Evolutionary conservation across 805 yeast genomes (phyloP), one percentile per base, ranked within the genome.

Genomic region (Candida dajiaensis): DNA sequence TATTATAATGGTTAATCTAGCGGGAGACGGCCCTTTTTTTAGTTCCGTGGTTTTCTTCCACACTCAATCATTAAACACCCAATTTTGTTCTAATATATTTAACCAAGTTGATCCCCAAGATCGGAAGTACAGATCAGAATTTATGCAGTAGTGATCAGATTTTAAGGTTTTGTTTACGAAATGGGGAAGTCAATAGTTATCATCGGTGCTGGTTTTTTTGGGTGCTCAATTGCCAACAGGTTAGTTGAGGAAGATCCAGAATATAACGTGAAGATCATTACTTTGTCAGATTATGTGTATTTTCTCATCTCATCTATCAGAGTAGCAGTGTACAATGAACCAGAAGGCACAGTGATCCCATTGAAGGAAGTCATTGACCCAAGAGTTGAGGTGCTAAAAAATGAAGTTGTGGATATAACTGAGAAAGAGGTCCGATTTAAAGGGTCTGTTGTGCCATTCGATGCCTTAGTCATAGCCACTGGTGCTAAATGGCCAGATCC

Each of bases 401-500:
- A 52, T 39, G 50, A 48, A 16, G 55, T 47, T 6, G 38, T 35
- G 1, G 18, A 31, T 8, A 44, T 53, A 37, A 54, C 52, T 40
- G 53, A 51, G 3, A 15, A 38, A 3, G 38, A 42, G 15, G 57
- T 64, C 8, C 29, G 20, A 1, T 49, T 60, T 13, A 43, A 47
- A 18, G 29, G 49, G 5, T 43, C 43, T 12, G 50, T 45, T 3
- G 4, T 54, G 3, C 11, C 38, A 3, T 63, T 52, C 40, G 67
- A 63, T 42, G 47, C 51, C 1, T 42, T 65, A 41, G 52, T 65
- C 7, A 35, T 66, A 20, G 67, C 68, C 5, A 62, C 67, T 1
- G 70, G 69, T 13, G 53, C 59, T 4, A 53, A 47, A 19, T 57
- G 66, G 64, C 10, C 54, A 8, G 61, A 55, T 41, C 66, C 66